phyloP scores from a whole-genome alignment of 148 eudicot species.

The Rhododendron ferrugineum region DNA sequence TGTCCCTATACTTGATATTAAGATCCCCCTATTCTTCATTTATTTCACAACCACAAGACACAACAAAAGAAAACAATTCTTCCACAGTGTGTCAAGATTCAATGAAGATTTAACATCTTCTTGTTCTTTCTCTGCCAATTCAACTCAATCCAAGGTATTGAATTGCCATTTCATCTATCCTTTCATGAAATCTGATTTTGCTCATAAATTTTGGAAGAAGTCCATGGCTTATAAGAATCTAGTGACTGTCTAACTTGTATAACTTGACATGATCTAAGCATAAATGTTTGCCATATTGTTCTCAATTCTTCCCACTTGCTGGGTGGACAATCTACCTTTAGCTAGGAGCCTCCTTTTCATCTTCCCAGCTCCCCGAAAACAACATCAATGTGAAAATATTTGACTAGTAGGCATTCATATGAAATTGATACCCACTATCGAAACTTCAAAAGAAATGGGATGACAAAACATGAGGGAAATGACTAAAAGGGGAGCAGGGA shows the following conservation, averaged over 20 bases:
- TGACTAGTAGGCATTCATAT: neutral
- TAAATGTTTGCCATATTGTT: neutral
- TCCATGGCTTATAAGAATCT: neutral
- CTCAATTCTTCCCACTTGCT: neutral
- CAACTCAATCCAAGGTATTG: neutral
- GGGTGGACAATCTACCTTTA: neutral
- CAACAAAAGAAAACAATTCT: neutral
- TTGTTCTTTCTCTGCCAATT: neutral
- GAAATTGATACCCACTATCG: neutral
- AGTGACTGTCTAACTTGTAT: neutral
- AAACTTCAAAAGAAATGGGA: neutral
- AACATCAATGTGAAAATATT: neutral
- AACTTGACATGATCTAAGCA: neutral
- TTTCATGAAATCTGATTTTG: neutral
- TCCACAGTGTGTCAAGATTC: neutral
- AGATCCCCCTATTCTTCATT: neutral
- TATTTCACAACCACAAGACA: neutral
- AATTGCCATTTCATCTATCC: neutral
- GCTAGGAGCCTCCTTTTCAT: neutral
- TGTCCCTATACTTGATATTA: too few species aligned
- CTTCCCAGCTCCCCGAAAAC: neutral
- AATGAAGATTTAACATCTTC: neutral
- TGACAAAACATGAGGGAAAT: neutral
- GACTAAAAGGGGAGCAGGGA: neutral
- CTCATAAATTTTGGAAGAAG: neutral